A percentile compares a stretch with the other conserved stretches of the same genome.
These are phyloP conservation scores for Batrachochytrium dendrobatidis DNA, from an alignment of 371 early-diverging fungal species.

Conservation along the genomic window DNA sequence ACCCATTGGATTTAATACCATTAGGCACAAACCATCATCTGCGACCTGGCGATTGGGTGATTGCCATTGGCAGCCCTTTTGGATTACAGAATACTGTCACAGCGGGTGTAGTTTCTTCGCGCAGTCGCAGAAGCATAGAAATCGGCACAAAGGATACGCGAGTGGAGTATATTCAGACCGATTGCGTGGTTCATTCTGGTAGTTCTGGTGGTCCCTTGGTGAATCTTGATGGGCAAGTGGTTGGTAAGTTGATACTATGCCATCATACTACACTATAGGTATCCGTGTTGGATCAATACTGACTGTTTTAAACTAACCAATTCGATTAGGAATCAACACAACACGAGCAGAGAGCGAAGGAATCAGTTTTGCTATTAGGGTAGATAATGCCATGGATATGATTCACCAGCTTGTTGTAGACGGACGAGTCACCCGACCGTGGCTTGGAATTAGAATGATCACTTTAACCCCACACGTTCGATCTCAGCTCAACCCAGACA, in stretches of 20 bases:
- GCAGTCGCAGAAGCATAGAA: slow-evolving; percentile 19
- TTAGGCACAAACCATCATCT: slow-evolving; percentile 16
- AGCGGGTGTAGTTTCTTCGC: slow-evolving; percentile 31
- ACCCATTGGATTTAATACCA: slow-evolving; percentile 7
- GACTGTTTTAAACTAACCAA: background rate
- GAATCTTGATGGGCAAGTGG: slow-evolving; percentile 36
- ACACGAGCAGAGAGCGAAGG: slow-evolving; percentile 41
- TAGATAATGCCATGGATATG: slow-evolving; percentile 30
- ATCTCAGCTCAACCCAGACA: background rate
- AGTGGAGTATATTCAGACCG: slow-evolving; percentile 37
- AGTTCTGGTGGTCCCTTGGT: slow-evolving; percentile 37
- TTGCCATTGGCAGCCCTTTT: slow-evolving; percentile 39
- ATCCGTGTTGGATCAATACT: background rate
- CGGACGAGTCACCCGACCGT: slow-evolving; percentile 33
- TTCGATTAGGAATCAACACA: slow-evolving; percentile 34
- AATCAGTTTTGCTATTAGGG: slow-evolving; percentile 40
- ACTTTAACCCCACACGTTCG: slow-evolving; percentile 30
- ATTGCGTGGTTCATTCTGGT: slow-evolving; percentile 41
- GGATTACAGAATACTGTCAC: slow-evolving; percentile 40
- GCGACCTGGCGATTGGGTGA: slow-evolving; percentile 34
- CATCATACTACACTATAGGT: background rate
- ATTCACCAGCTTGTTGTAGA: slow-evolving; percentile 27
- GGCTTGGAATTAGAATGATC: slow-evolving; percentile 36
- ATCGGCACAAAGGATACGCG: slow-evolving; percentile 27
- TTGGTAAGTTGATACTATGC: slow-evolving; percentile 12